These are phyloP conservation scores for Phytophthora uliginosa DNA, from an alignment of 352 stramenopile species.

Conservation along the genomic window DNA sequence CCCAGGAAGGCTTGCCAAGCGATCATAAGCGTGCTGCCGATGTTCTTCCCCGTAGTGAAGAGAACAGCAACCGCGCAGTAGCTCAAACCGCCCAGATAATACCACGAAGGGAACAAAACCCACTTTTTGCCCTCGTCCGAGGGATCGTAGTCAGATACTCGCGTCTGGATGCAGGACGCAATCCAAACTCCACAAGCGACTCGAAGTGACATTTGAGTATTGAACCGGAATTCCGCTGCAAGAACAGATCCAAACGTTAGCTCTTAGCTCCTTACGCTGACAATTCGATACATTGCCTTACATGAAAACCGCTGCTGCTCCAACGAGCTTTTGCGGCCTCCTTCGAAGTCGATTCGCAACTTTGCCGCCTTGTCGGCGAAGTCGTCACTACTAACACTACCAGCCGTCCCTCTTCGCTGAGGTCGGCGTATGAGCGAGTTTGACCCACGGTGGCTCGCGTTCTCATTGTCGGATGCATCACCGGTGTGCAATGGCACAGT, in stretches of 20 bases:
- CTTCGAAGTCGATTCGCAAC: constrained; percentile 41
- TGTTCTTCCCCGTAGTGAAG: constrained; percentile 76
- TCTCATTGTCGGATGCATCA: constrained; percentile 28
- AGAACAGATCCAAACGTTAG: background rate
- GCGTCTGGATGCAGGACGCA: constrained; percentile 52
- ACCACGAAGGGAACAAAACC: constrained; percentile 59
- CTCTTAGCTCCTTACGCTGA: background rate
- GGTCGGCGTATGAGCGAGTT: constrained; percentile 36
- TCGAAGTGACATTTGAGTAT: constrained; percentile 47
- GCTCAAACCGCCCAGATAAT: constrained; percentile 73
- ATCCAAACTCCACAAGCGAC: constrained; percentile 52
- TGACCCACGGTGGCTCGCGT: constrained; percentile 21
- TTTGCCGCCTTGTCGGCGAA: constrained; percentile 42
- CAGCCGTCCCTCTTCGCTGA: constrained; percentile 32
- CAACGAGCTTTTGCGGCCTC: constrained; percentile 20
- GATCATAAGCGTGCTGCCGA: constrained; percentile 75
- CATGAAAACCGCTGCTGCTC: constrained; percentile 40
- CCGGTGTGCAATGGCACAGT: constrained; percentile 32
- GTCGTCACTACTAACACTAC: constrained; percentile 41
- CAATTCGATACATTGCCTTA: constrained; percentile 12
- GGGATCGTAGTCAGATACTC: constrained; percentile 39
- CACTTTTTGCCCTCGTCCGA: constrained; percentile 44
- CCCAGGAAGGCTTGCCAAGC: constrained; percentile 80
- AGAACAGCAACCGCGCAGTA: constrained; percentile 81
- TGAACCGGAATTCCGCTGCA: constrained; percentile 54